Base-by-base conservation (phyloP, 2,329 filamentous ascomycete species). In the Epichloe uncinata region DNA sequence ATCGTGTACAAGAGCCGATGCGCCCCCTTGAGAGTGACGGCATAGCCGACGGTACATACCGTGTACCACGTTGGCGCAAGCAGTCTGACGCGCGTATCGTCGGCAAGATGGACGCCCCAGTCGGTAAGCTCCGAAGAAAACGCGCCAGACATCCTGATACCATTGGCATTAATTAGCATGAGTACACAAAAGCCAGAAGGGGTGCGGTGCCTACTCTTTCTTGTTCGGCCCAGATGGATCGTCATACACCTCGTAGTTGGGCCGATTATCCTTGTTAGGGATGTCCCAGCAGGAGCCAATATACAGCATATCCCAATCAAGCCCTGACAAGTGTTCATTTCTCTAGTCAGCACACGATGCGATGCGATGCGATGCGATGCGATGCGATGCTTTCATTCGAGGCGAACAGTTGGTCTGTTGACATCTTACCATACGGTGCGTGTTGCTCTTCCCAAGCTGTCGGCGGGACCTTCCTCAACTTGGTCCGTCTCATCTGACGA, bases 11-110 rank as follows among this genome's bases (percentile, higher is more conserved):
- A 20, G 3, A 49, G 47, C 42, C 44, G 45, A 4, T 36, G 20
- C 15, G 47, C 47, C 5, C 47, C 47, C 20, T 26, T 4, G 18
- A 37, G 41, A 15, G 47, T 45, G 13, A 49, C 18, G 18, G 47
- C 47, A 5, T 49, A 49, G 13, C 47, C 47, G n/a, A 49, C 22
- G 3, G 47, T 49, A 11, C 47, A 49, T 16, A 49, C 47, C n/a
- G 15, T 37, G 11, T 49, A 49, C 47, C 47, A 49, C 3, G 41
- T 45, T 9, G 47, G 47, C 3, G 47, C 47, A 5, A 49, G 18
- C 9, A 36, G 20, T 16, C 41, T 20, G n/a, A 49, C 22, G 12
- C 42, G 34, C 3, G 41, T 49, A 9, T 49, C 7, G 6, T 30
- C 16, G 13, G 16, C 8, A n/a, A 45, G 26, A 5, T 34, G 13